phyloP scores from a whole-genome alignment of 1,284 basidiomycete species.

The Tilletiopsis washingtonensis region DNA sequence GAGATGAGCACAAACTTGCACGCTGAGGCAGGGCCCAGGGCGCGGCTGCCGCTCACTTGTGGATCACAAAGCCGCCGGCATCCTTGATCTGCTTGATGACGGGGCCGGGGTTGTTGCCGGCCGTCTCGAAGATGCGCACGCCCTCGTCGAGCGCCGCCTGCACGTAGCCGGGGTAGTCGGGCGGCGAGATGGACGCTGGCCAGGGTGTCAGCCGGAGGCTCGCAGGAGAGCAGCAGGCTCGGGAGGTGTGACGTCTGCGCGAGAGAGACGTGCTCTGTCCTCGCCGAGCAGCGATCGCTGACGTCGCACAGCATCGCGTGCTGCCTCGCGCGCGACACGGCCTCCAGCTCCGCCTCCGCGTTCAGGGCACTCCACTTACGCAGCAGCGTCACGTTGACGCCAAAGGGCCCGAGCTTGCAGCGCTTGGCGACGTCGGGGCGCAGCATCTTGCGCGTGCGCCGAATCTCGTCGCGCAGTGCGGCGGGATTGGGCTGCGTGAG shows the following conservation, averaged over 20 bases:
- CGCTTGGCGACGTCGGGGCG: slow-evolving; percentile 18
- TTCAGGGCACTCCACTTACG: too few relatives aligned
- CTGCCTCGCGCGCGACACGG: too few relatives aligned
- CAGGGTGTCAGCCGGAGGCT: too few relatives aligned
- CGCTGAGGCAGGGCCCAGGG: too few relatives aligned
- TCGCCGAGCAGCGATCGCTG: too few relatives aligned
- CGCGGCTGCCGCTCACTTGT: too few relatives aligned
- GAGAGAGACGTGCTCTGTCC: too few relatives aligned
- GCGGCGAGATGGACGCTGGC: slow-evolving; percentile 82
- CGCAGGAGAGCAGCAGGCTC: too few relatives aligned
- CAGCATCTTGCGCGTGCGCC: slow-evolving; percentile 56
- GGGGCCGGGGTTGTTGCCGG: slow-evolving; percentile 75
- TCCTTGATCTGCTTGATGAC: slow-evolving; percentile 74
- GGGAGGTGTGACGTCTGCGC: too few relatives aligned
- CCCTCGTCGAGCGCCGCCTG: slow-evolving; percentile 77
- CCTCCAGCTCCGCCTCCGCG: too few relatives aligned
- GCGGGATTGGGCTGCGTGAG: slow-evolving; percentile 76
- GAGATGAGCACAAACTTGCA: too few relatives aligned
- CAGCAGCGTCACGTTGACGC: slow-evolving; percentile 84
- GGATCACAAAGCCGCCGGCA: slow-evolving; percentile 66
- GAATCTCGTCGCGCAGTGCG: slow-evolving; percentile 73
- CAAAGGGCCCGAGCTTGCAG: slow-evolving; percentile 48
- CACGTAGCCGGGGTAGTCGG: slow-evolving; percentile 78
- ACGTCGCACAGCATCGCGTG: too few relatives aligned
- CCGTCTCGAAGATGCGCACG: slow-evolving; percentile 83